phyloP scores from a whole-genome alignment of 2,329 filamentous ascomycete species.

The Fusarium sp. region DNA sequence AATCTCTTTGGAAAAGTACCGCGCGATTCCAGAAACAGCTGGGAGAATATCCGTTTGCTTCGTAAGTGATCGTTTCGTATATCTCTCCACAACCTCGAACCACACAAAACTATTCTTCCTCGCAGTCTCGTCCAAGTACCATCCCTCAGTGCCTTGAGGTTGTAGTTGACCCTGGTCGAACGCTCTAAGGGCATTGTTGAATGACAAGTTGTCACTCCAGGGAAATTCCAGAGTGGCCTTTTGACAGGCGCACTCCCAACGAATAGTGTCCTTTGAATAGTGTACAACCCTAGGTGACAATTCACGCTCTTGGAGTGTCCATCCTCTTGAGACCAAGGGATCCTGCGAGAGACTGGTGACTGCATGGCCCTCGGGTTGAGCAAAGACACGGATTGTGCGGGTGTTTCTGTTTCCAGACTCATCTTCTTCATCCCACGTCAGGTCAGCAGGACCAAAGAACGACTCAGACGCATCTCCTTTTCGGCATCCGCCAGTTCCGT shows the following conservation, averaged over 20 bases:
- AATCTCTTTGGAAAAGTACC: not conserved
- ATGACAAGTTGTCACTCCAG: not conserved
- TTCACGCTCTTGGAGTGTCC: not conserved
- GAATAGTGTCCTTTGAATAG: not conserved
- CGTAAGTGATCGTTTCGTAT: not conserved
- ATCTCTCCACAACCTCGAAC: constrained; percentile 1
- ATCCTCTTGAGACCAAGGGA: not conserved
- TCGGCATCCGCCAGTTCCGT: not conserved
- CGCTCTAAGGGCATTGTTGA: not conserved
- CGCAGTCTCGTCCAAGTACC: not conserved
- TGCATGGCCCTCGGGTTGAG: not conserved
- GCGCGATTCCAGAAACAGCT: constrained; percentile 1
- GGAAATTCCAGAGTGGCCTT: not conserved
- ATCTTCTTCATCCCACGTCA: not conserved
- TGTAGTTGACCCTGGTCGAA: not conserved
- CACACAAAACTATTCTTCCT: not conserved
- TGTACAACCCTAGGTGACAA: not conserved
- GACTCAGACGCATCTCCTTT: not conserved
- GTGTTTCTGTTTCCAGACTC: not conserved
- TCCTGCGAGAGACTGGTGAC: not conserved
- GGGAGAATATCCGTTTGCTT: constrained; percentile 3
- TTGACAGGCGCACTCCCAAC: not conserved
- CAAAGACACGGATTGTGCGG: not conserved
- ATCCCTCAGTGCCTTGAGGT: not conserved
- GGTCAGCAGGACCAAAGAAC: not conserved